Evolutionary conservation across 1,139 yeast genomes (phyloP), one percentile per base, ranked within the genome.

Genomic region (Saccharomyces pastorianus): DNA sequence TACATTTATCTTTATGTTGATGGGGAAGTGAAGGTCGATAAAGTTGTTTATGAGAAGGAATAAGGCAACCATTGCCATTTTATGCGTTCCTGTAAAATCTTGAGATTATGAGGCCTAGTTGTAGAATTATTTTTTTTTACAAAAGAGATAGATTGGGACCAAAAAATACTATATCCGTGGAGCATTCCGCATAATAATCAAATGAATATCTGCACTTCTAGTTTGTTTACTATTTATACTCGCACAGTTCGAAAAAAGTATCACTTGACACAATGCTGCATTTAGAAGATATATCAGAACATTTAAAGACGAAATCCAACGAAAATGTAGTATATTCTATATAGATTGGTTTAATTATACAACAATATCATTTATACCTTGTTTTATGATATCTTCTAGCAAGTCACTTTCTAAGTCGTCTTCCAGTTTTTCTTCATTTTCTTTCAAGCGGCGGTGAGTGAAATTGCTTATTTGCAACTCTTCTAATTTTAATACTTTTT

Each of bases 21-120:
- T 59, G 90, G 85, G 2, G 96, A 89, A 58, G 93, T 93, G 51
- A 88, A 88, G 71, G 97, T 93, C 31, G 98, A 91, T 69, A 90
- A 90, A 71, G 87, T 90, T 55, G 83, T 85, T 52, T 89, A 86
- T 69, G 79, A 84, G 60, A 89, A 88, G 70, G 84, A 82, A 54
- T 32, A n/a, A 13, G 14, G 38, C 38, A 32, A 13, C 4, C 38
- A 3, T 32, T 32, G 6, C 38, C 14, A 13, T 13, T 32, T 32
- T 32, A 32, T 32, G 38, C 38, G 38, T 32, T 32, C 6, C 38
- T 32, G 38, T 32, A 32, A 13, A 13, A 32, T 32, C 38, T 13
- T 32, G 38, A 32, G n/a, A 32, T 32, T 13, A 13, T 20, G 20
- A 11, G 14, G 14, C 51, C 25, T 9, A 31, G 26, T 13, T n/a